Base-by-base conservation (phyloP, 371 early-diverging fungal genomes). In the Funneliformis caledonium region DNA sequence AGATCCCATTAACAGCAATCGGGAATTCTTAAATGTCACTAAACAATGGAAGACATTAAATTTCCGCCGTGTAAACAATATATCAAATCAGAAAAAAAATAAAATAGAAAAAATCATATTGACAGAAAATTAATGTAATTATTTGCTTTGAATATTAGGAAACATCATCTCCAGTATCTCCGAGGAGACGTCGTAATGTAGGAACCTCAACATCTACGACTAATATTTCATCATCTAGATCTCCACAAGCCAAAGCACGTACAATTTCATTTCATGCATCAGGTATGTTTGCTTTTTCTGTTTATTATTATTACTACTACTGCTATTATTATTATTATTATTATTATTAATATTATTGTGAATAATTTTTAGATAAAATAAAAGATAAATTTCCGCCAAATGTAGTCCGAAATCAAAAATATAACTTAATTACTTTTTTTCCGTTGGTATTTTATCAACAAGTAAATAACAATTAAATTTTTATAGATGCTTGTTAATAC, bases 331-430 rank as follows among this genome's bases (percentile, higher is more conserved):
- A 16, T 64, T 42, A 11, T 22, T 3, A 31, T 42, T 16, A 31
- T 43, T 9, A 14, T 45, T 69, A 43, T 4, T 10, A 43, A 9
- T n/a, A 70, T 5, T 5, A 68, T 62, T 50, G n/a, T 26, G 26
- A 22, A 78, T 11, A 64, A 61, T 48, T 16, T 74, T 4, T 82
- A 91, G 89, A 88, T 78, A 89, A 89, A 81, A 85, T 87, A 76
- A 90, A 91, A 82, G 87, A 85, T 47, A 88, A 85, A 80, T 94
- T 88, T 84, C 85, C 94, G 43, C 92, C 94, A 19, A 99, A 99
- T 85, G 90, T 94, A 60, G 94, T 99, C 47, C 86, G 94, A 72
- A 99, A 99, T 86, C 98, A 98, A 89, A 99, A 98, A 86, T 99
- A 99, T 90, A 95, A 91, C 80, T 69, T 96, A 14, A 82, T 95